Evolutionary conservation across 2,329 filamentous ascomycete species (phyloP).

Genomic region (Ceratocystis destructans): DNA sequence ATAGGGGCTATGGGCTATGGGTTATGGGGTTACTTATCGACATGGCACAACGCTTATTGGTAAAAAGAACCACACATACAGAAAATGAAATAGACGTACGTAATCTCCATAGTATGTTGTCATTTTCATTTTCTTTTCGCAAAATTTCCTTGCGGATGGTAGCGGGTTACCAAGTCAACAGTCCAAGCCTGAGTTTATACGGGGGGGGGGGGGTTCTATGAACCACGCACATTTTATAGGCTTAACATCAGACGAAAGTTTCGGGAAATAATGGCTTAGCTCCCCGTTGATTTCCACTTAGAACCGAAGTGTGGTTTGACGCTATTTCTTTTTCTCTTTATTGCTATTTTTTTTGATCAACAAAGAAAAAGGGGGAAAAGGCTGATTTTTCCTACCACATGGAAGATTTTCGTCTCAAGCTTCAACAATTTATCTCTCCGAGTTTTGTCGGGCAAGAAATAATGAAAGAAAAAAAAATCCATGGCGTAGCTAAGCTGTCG

Average conservation of each 20-base stretch:
- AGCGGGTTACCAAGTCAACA: too few relatives aligned
- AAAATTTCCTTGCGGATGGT: too few relatives aligned
- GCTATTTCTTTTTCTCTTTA: not conserved
- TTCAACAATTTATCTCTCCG: not conserved
- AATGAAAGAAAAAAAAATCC: not conserved
- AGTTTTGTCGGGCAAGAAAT: not conserved
- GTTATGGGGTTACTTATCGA: not conserved
- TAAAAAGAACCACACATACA: too few relatives aligned
- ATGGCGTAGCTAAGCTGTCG: not conserved
- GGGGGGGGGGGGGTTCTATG: not conserved
- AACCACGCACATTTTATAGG: not conserved
- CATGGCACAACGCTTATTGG: too few relatives aligned
- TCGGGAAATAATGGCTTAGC: not conserved
- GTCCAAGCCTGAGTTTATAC: too few relatives aligned
- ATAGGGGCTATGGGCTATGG: too few relatives aligned
- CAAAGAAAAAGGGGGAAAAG: too few relatives aligned
- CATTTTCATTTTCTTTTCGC: too few relatives aligned
- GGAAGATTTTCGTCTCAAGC: constrained; percentile 1
- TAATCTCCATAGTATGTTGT: too few relatives aligned
- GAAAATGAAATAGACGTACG: too few relatives aligned
- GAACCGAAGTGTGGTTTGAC: not conserved
- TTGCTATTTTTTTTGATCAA: too few relatives aligned
- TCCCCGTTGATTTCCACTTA: constrained; percentile 3
- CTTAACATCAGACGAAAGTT: constrained; percentile 4
- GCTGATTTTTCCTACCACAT: not conserved